Conservation (phyloP, 2,329 filamentous ascomycete species). For the Neonectria hederae region DNA sequence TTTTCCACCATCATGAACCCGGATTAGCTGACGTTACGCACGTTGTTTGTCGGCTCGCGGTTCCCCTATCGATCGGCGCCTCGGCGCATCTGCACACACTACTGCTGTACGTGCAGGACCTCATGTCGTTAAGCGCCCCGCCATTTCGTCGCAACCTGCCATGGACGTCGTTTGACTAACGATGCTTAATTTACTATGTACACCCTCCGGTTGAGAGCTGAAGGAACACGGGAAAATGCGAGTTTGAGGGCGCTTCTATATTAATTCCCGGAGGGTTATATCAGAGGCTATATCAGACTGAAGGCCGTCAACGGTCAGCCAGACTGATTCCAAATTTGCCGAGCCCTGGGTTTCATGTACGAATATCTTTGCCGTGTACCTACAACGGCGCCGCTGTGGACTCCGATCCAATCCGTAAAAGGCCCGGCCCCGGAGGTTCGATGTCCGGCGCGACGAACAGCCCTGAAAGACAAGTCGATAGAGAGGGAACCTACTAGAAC, state of each 20-base stretch:
- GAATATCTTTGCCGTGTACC: background rate
- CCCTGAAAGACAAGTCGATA: background rate
- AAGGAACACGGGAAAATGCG: background rate
- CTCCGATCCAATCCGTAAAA: slow-evolving; percentile 17
- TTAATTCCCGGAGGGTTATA: background rate
- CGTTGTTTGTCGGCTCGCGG: slow-evolving; percentile 30
- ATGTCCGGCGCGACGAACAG: background rate
- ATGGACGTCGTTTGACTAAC: background rate
- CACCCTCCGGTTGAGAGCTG: background rate
- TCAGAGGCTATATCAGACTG: slow-evolving; percentile 1
- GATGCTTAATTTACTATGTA: background rate
- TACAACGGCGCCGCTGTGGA: slow-evolving; percentile 13
- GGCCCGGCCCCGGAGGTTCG: slow-evolving; percentile 19
- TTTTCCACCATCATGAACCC: slow-evolving; percentile 11
- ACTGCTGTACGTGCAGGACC: slow-evolving; percentile 3
- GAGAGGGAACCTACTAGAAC: background rate
- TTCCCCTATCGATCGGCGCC: slow-evolving; percentile 24
- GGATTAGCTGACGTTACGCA: slow-evolving; percentile 34
- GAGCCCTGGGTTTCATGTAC: slow-evolving; percentile 2
- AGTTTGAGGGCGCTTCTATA: background rate
- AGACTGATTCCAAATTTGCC: slow-evolving; percentile 9
- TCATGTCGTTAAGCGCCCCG: slow-evolving; percentile 30
- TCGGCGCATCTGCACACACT: slow-evolving; percentile 15
- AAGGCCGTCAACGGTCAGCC: background rate
- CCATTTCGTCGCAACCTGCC: slow-evolving; percentile 2